Percentiles rank a stretch among this genome's conserved stretches.
Evolutionary conservation across 2,329 filamentous ascomycete genomes (phyloP).

Genomic region (Monascus ruber): DNA sequence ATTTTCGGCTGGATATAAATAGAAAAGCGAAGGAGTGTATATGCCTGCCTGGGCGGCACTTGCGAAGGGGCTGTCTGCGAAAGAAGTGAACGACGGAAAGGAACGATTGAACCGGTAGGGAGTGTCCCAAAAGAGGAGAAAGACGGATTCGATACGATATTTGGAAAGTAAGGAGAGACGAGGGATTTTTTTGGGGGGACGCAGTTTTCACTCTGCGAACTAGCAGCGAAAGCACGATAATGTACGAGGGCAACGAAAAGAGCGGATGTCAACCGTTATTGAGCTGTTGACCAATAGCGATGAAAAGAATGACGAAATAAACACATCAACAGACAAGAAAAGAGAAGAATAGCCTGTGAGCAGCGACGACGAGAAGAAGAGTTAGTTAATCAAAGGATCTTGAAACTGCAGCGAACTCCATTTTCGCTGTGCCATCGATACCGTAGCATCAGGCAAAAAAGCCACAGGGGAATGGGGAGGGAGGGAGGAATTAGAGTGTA

Average conservation of each 20-base stretch:
- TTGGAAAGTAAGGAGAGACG: too few relatives aligned
- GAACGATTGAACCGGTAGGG: constrained; percentile 1
- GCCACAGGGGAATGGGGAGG: too few relatives aligned
- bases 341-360: too few relatives aligned
- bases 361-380: too few relatives aligned
- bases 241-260: constrained; percentile 3
- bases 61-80: constrained; percentile 2
- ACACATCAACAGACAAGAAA: neutral
- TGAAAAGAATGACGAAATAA: neutral
- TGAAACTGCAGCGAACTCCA: too few relatives aligned
- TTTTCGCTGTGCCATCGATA: too few relatives aligned
- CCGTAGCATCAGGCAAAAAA: too few relatives aligned
- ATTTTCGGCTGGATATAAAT: neutral
- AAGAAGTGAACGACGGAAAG: constrained; percentile 1
- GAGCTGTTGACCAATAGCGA: constrained; percentile 7
- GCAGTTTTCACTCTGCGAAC: too few relatives aligned
- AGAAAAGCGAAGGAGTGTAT: neutral
- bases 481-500: too few relatives aligned
- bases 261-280: constrained; percentile 12
- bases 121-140: neutral
- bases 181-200: too few relatives aligned
- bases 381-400: too few relatives aligned
- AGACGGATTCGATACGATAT: neutral
- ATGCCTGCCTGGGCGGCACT: constrained; percentile 9
- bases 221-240: too few relatives aligned